Base-by-base conservation (phyloP, 75 land plant species). In the Selaginella moellendorffii region DNA sequence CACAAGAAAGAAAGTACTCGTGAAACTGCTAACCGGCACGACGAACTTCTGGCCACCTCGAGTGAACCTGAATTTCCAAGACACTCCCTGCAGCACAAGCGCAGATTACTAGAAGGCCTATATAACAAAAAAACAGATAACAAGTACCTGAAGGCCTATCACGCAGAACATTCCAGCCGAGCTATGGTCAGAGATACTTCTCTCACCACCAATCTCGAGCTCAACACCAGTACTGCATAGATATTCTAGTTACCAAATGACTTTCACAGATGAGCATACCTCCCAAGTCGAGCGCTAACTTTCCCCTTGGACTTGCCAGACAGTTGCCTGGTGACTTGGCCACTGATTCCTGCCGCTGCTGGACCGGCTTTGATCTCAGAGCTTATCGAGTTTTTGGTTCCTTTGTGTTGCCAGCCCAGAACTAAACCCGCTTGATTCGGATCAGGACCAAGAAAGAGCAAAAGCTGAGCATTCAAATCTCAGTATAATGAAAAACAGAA, bases 151-250 rank as follows among this genome's bases (percentile, higher is more conserved):
- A 73, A 83, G 73, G 9, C 97, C 89, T 62, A 91, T 65, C 1
- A 76, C 63, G 54, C 84, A 91, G 46, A 82, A 46, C 84, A 88
- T 79, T 25, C 85, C 83, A 18, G 91, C 69, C 24, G 82, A 76
- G 58, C 97, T 85, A 51, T 82, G 84, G 14, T 85, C 77, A 26
- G 97, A 91, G 36, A 91, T 74, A 72, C 68, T 81, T 64, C 95
- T 79, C 31, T 87, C 97, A 67, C 89, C 97, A 19, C 97, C 97
- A 74, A 91, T 28, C 79, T 91, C 97, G 68, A 91, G 20, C 65
- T 88, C 97, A 65, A 85, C 76, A 68, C 80, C 79, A 68, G 69
- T 74, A 71, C 97, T 91, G 85, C 67, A 73, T 36, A 27, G 14
- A 36, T 36, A 36, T 5, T 36, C 5, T 36, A 36, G 14, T 36